Conservation (phyloP, 2,329 filamentous ascomycete species). For the Ustilaginoidea virens region DNA sequence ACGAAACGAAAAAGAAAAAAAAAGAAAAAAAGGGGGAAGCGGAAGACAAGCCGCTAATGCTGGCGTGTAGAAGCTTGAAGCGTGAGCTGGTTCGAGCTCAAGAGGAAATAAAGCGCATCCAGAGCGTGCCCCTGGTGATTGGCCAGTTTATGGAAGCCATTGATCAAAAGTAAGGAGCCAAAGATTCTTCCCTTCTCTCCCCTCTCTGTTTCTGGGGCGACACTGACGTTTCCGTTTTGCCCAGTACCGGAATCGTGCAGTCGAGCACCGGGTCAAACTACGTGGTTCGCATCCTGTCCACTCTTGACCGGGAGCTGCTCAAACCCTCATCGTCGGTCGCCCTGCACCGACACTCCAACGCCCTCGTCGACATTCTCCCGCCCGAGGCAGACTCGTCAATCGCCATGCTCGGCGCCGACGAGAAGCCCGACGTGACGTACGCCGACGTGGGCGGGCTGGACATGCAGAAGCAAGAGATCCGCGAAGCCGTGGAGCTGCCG, state of each 20-base stretch:
- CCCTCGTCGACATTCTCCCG: conserved; percentile 95
- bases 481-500: conserved; percentile 92
- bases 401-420: conserved; percentile 88
- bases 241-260: conserved; percentile 94
- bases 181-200: conserved; percentile 2
- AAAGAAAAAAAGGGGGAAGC: too few species aligned
- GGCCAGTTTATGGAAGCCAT: conserved; percentile 99
- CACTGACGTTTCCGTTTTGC: too few species aligned
- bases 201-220: too few species aligned
- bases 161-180: conserved; percentile 82
- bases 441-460: conserved; percentile 94
- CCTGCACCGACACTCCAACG: conserved; percentile 95
- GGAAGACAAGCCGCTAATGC: conserved; percentile 8
- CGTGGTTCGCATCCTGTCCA: conserved; percentile 94
- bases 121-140: conserved; percentile 94
- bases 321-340: conserved; percentile 97
- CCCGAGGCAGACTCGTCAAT: conserved; percentile 97
- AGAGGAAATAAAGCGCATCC: conserved; percentile 98
- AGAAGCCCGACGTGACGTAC: conserved; percentile 97
- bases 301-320: conserved; percentile 91
- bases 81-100: conserved; percentile 92
- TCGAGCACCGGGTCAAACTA: conserved; percentile 98
- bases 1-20: too few species aligned
- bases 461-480: conserved; percentile 99
- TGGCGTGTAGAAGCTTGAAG: conserved; percentile 62